Percentiles rank a stretch among this genome's conserved stretches.
phyloP scores from a whole-genome alignment of 2,329 filamentous ascomycete genomes.

The Botrytis medusae region DNA sequence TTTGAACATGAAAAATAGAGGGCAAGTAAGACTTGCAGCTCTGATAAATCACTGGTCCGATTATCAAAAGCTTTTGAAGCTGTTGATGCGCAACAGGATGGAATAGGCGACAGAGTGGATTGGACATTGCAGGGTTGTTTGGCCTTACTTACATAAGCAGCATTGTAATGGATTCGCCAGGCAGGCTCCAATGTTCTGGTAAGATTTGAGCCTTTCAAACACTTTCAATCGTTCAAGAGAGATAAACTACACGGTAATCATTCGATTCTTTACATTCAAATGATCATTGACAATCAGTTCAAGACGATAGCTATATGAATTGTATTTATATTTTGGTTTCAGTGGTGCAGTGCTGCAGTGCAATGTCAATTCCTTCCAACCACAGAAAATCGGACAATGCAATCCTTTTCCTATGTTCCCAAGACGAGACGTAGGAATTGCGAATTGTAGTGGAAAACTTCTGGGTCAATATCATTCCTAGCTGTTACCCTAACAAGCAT shows the following conservation, averaged over 20 bases:
- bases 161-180: not conserved
- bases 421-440: slow-evolving; percentile 14
- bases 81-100: slow-evolving; percentile 4
- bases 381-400: not conserved
- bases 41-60: slow-evolving; percentile 1
- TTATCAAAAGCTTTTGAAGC: slow-evolving; percentile 12
- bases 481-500: slow-evolving; percentile 13
- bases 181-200: not conserved
- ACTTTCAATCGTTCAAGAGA: not conserved
- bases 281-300: not conserved
- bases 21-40: slow-evolving; percentile 16
- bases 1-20: slow-evolving; percentile 14
- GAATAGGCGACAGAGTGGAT: slow-evolving; percentile 6
- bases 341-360: not conserved
- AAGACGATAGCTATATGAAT: not conserved
- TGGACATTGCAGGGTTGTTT: not conserved
- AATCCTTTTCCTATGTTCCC: not conserved
- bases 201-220: not conserved
- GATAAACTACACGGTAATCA: not conserved
- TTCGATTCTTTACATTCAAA: not conserved
- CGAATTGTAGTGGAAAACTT: slow-evolving; percentile 3
- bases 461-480: slow-evolving; percentile 10
- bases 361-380: not conserved
- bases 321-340: not conserved
- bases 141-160: not conserved